Conservation (phyloP, 768 basidiomycete species). For the Clitopilus passeckerianus region DNA sequence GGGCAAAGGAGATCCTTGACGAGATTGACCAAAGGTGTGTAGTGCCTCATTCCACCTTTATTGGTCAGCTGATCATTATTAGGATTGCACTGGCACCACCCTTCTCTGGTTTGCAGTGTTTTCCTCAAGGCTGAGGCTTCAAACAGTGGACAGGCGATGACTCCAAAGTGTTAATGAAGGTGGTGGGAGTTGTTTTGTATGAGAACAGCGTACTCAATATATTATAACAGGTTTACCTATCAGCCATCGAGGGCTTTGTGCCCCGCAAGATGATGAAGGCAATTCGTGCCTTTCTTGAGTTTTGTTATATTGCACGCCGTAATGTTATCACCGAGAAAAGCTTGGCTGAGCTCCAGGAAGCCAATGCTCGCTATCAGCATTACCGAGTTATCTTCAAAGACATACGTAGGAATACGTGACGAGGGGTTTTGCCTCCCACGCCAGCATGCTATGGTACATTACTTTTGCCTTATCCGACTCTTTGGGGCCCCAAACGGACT, state of each 20-base stretch:
- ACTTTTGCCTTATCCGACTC: constrained; percentile 10
- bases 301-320: constrained; percentile 15
- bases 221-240: constrained; percentile 23
- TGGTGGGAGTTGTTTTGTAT: no score
- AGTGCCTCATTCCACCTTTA: not conserved
- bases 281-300: constrained; percentile 16
- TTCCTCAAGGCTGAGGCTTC: constrained; percentile 20
- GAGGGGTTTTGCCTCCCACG: not conserved
- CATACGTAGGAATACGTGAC: not conserved
- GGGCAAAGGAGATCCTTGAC: constrained; percentile 20
- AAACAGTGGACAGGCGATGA: constrained; percentile 30
- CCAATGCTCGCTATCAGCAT: constrained; percentile 2
- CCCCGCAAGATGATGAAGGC: constrained; percentile 14
- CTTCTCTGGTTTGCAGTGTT: constrained; percentile 8
- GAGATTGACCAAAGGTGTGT: constrained; percentile 28
- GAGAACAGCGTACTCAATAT: no score
- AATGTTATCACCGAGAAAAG: constrained; percentile 7
- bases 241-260: constrained; percentile 17
- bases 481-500: constrained; percentile 24
- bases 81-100: constrained; percentile 18
- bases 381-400: not conserved
- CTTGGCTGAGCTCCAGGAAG: constrained; percentile 4
- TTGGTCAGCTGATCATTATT: not conserved
- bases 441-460: constrained; percentile 20
- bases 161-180: constrained; percentile 29